Conservation (phyloP, 371 early-diverging fungal genomes). For the Mortierella sp. region DNA sequence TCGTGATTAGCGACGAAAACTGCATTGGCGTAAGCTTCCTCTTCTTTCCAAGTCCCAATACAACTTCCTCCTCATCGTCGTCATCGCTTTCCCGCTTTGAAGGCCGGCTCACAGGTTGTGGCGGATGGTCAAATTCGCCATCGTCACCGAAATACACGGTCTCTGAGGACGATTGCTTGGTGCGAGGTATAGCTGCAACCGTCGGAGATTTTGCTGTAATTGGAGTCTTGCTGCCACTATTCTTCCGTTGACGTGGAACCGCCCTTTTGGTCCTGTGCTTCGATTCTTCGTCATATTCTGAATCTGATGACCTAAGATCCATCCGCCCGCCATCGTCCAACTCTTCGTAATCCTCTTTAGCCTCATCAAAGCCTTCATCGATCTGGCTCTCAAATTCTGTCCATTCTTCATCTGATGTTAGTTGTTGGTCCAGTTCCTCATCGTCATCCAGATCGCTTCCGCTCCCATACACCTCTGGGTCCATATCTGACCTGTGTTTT, state of each 20-base stretch:
- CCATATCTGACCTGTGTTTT: background rate
- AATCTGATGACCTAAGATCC: conserved; percentile 36
- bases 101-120: background rate
- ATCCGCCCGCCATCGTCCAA: conserved; percentile 14
- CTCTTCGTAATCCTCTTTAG: conserved; percentile 22
- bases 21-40: conserved; percentile 24
- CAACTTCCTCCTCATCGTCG: conserved; percentile 19
- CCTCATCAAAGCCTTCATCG: conserved; percentile 37
- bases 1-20: conserved; percentile 11
- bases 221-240: background rate
- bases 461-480: background rate
- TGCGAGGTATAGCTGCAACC: background rate
- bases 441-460: conserved; percentile 16
- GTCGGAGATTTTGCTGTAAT: background rate
- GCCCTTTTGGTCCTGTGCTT: background rate
- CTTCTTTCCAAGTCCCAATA: conserved; percentile 32
- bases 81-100: conserved; percentile 18
- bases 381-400: conserved; percentile 43
- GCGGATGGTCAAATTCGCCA: background rate
- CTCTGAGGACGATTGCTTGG: conserved; percentile 21
- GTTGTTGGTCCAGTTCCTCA: conserved; percentile 3
- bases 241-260: background rate
- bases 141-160: conserved; percentile 44
- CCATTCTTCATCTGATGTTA: conserved; percentile 44
- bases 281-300: conserved; percentile 37